phyloP scores from a whole-genome alignment of 2,329 filamentous ascomycete genomes.

The Chaetoscypha palmicola region DNA sequence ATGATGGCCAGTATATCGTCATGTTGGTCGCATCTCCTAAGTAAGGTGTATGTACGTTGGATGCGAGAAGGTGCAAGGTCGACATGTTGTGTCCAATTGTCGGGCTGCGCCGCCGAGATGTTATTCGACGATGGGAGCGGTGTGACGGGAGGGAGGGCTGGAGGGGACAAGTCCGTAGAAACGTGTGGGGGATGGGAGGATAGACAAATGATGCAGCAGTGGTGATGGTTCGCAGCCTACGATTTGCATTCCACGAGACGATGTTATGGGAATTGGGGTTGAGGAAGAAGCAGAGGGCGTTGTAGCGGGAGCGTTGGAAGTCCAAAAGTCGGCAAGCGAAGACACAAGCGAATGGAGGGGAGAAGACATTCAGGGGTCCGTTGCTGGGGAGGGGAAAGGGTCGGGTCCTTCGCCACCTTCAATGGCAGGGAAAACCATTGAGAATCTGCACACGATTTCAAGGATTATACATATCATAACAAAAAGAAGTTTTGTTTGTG shows the following conservation, averaged over 20 bases:
- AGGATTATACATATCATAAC: background rate
- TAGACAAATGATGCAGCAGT: too few species aligned
- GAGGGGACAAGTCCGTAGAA: background rate
- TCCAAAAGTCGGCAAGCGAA: background rate
- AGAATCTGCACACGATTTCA: background rate
- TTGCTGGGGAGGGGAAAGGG: background rate
- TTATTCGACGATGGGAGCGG: background rate
- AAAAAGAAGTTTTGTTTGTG: background rate
- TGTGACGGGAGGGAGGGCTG: background rate
- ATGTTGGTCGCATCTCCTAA: conserved; percentile 8
- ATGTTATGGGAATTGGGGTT: conserved; percentile 1
- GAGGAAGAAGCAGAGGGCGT: too few species aligned
- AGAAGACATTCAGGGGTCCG: background rate
- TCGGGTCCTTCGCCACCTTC: background rate
- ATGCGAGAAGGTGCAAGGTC: background rate
- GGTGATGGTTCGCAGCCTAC: background rate
- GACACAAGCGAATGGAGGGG: background rate
- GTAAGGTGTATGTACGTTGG: background rate
- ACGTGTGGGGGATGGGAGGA: background rate
- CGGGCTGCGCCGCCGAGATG: background rate
- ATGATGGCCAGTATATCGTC: conserved; percentile 8
- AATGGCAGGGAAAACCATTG: background rate
- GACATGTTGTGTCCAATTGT: background rate
- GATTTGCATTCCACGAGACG: background rate
- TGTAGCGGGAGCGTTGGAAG: background rate